Evolutionary conservation across 2,329 filamentous ascomycete species (phyloP), one percentile per base, ranked within the genome.

Genomic region (Lachnellula arida): DNA sequence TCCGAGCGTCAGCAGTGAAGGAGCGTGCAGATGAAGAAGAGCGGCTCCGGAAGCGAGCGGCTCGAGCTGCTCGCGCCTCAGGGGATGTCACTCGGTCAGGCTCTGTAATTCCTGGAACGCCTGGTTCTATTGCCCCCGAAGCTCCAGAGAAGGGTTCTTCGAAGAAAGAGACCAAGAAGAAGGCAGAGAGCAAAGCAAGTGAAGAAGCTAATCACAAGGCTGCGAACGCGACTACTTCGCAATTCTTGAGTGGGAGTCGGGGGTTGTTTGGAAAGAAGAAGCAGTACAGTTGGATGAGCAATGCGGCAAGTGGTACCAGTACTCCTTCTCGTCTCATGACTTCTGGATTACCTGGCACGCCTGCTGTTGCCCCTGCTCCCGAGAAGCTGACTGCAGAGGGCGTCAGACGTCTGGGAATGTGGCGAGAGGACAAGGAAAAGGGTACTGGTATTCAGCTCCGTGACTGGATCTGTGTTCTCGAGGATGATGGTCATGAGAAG

Each of bases 81-180:
- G 71, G 74, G 2, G 73, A 69, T 53, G 48, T 70, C 77, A 19
- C 82, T 81, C 56, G 74, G 78, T 49, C 73, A 71, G 58, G 70
- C 73, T 43, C 51, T 71, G 73, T 79, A 12, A 82, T 82, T 15
- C 78, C 82, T 11, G 80, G 80, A 2, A 86, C 83, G 0, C 82
- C 86, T 3, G 83, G 82, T 5, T 77, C 82, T 1, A 78, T 82
- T 43, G 83, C 86, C 1, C 81, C 85, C 0, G 86, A 88, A 53
- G 70, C 76, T 1, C 79, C 82, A 1, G 81, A 85, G 62, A 93
- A 91, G 71, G 79, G 84, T 3, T 79, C 89, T 51, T 88, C 87
- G 4, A 97, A 97, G 78, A 97, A 97, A 74, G 91, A 96, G 70
- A 79, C 87, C 68, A 90, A 87, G 71, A 88, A 86, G 61, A 80